Base-by-base conservation (phyloP, 345 rosid genomes). In the Camelina neglecta region DNA sequence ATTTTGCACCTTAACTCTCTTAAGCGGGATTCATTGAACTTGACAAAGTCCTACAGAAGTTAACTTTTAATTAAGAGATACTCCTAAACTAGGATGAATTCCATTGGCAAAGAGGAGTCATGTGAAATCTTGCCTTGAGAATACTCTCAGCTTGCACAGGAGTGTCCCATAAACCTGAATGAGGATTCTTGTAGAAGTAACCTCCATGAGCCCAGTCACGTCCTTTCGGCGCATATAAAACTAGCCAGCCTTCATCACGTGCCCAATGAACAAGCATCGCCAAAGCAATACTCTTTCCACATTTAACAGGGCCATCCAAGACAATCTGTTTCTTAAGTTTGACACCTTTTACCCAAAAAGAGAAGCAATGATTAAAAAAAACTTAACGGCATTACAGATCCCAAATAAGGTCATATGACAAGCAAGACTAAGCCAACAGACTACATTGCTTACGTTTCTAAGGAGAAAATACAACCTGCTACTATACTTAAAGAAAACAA, bases 201-300 rank as follows among this genome's bases (percentile, higher is more conserved):
- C 96, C 99, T 31, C 99, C 93, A 71, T 87, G 99, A 72, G 97
- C 85, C 97, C 99, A 95, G 55, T 89, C 89, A 54, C 94, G 79
- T 55, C 94, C 98, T 75, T 79, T 85, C 3, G 97, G 98, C 41
- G 83, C 94, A 89, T 95, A 95, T 11, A 95, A 83, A 71, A 95
- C 97, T 26, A 95, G 81, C 98, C 99, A 92, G 54, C 98, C 99
- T 78, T 95, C 93, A 8, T 92, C 89, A 55, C 98, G 93, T 78
- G 99, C 99, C 98, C 98, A 95, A 31, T 88, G 90, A 69, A 95
- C 99, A 81, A 90, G 94, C 99, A 92, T 92, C 36, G 99, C 90
- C 72, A 92, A 83, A 7, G 86, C 84, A 81, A 88, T 92, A 79
- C 97, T 92, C 91, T 92, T 92, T 73, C 99, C 99, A 77, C 97